Evolutionary conservation across 2,329 filamentous ascomycete species (phyloP), one percentile per base, ranked within the genome.

Genomic region (Aureobasidium lini): DNA sequence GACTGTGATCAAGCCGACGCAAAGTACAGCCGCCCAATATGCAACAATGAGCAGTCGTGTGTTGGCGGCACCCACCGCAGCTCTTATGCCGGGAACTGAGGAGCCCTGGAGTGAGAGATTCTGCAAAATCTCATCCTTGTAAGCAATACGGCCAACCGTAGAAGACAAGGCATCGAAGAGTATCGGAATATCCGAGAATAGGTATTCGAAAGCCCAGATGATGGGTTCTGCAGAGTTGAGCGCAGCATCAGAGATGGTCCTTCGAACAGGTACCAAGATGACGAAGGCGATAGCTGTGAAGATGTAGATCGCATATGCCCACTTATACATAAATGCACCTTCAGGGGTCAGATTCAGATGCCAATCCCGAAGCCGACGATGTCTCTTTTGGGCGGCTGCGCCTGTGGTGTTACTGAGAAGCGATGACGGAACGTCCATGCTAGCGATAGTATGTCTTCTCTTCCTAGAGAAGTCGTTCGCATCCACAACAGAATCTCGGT

Each of bases 141-240:
- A 60, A n/a, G 57, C 57, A 23, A 58, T 52, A 6, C 48, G 57
- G 36, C 39, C 37, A 8, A 60, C 40, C n/a, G 61, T 62, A 50
- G 71, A 61, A 57, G 62, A 10, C 62, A 69, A 63, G 59, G 66
- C 68, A 48, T 23, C 66, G 64, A 3, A 63, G 67, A 57, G 84
- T 68, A 78, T 80, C 0, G 83, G 80, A 10, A 92, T 70, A 66
- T 95, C 88, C 11, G 93, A 92, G 62, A 97, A 83, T 2, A 96
- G 76, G 71, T 99, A 99, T 1, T 90, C 87, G 10, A 96, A 73
- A 0, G 90, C 92, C 94, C 94, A 99, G 2, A 93, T 90, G 46
- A 99, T 83, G 0, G 94, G 91, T 66, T 99, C 94, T 54, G 84
- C 76, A 15, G 84, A 84, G 36, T 80, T 69, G 1, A 99, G 78